Percentiles rank a stretch among this genome's conserved stretches.
Evolutionary conservation across 352 stramenopile species (phyloP).

Genomic region (Pythium dissimile): DNA sequence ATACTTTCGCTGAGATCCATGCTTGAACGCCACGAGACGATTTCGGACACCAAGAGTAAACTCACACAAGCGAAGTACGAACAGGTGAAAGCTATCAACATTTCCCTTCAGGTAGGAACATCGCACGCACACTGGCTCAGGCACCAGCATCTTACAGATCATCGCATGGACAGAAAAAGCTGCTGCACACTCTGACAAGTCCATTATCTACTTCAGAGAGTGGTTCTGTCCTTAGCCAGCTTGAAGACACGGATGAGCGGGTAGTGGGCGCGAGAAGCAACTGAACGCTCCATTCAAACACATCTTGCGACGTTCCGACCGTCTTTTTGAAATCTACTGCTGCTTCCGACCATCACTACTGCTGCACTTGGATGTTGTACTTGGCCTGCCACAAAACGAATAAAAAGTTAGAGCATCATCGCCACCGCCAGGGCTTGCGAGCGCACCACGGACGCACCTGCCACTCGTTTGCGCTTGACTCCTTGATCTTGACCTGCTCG

Average conservation of each 20-base stretch:
- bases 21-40: conserved; percentile 61
- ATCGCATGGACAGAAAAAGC: conserved; percentile 35
- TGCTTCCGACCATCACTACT: no score
- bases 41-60: conserved; percentile 71
- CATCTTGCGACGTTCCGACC: no score
- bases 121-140: no score
- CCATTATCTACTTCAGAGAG: neutral
- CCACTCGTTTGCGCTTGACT: conserved; percentile 77
- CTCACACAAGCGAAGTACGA: conserved; percentile 69
- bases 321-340: no score
- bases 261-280: no score
- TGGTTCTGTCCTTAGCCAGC: no score
- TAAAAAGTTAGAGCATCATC: no score
- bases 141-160: neutral
- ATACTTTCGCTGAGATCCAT: conserved; percentile 61
- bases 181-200: conserved; percentile 52
- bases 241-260: no score
- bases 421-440: no score
- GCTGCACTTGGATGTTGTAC: conserved; percentile 85
- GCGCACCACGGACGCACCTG: no score
- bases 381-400: conserved; percentile 53
- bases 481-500: conserved; percentile 82
- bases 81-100: conserved; percentile 77
- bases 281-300: no score
- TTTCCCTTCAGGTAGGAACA: conserved; percentile 66